Evolutionary conservation across 176 grass and related monocot species (phyloP).

Genomic region (Pharus latifolius): DNA sequence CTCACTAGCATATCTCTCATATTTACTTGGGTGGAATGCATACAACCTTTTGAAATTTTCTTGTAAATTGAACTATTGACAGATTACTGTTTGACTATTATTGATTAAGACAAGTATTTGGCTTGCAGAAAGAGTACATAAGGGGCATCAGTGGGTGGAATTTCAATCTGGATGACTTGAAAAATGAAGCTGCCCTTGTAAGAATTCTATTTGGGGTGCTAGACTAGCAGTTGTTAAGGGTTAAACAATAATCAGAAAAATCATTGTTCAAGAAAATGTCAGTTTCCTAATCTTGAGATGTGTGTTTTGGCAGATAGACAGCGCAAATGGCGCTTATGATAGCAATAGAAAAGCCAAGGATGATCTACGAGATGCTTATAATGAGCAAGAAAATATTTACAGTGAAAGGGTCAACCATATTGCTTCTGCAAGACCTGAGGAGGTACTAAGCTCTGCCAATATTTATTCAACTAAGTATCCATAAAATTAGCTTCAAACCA

Average conservation of each 20-base stretch:
- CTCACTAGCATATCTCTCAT: too few relatives aligned
- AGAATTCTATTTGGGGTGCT: constrained; percentile 11
- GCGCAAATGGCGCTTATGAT: constrained; percentile 46
- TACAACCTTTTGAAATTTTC: not conserved
- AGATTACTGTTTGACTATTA: not conserved
- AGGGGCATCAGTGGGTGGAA: constrained; percentile 97
- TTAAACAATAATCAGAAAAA: constrained; percentile 1
- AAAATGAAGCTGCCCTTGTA: constrained; percentile 90
- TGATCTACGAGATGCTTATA: constrained; percentile 16
- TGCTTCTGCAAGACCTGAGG: constrained; percentile 33
- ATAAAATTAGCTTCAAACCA: constrained; percentile 8
- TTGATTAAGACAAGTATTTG: constrained; percentile 10
- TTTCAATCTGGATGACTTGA: constrained; percentile 98
- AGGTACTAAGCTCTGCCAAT: constrained; percentile 37
- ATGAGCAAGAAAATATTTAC: constrained; percentile 17
- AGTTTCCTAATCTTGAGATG: constrained; percentile 17
- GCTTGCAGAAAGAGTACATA: constrained; percentile 91
- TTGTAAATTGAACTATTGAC: constrained; percentile 5
- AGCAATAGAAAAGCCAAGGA: constrained; percentile 29
- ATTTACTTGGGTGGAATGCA: not conserved
- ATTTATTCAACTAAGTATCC: not conserved
- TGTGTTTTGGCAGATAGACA: constrained; percentile 67
- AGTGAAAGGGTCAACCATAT: constrained; percentile 36
- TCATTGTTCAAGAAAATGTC: not conserved
- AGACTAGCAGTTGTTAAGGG: not conserved